Base-by-base conservation (phyloP, 495 filamentous ascomycete species). In the Pyrenula aspistea region DNA sequence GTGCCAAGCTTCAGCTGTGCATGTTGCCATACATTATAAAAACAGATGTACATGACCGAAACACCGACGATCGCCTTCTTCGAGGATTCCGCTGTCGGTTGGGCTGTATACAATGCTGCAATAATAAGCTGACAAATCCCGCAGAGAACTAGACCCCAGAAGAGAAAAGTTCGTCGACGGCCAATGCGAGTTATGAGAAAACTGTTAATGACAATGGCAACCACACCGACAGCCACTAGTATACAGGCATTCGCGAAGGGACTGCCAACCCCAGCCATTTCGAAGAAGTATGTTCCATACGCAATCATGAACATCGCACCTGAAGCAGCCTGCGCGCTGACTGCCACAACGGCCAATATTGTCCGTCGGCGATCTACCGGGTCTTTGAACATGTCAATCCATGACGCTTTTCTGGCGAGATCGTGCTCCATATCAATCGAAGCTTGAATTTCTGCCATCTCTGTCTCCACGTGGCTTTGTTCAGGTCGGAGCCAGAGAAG, bases 201-300 rank as follows among this genome's bases (percentile, higher is more conserved):
- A 47, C 68, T 71, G 62, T 82, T 83, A 59, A 81, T 66, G 25
- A 82, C 58, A 61, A 83, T 76, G 55, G 77, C 77, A n/a, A 78
- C 63, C 15, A 81, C 77, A 2, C 80, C 79, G 25, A 81, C 71
- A 12, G 74, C 73, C 53, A 70, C 76, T 49, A 83, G 68, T 42
- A 83, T 75, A 59, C 79, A 80, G 51, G 74, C 68, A 65, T 83
- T 83, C 59, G 72, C 72, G 64, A 85, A 85, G 3, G 82, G 75
- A 56, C 79, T 72, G 21, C 75, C 74, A 10, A 83, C 74, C 31
- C 77, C 70, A 24, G 80, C 78, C 77, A 85, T 85, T 59, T 77
- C 72, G 64, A 85, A 82, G 71, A 84, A 85, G 63, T 84, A 85
- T 1, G 82, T 82, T 53, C 79, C 78, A 61, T 83, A 85, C 0